Percentiles rank a stretch among this genome's conserved stretches.
Conservation (phyloP, 495 filamentous ascomycete genomes). For the Aspergillus incahuasiensis region DNA sequence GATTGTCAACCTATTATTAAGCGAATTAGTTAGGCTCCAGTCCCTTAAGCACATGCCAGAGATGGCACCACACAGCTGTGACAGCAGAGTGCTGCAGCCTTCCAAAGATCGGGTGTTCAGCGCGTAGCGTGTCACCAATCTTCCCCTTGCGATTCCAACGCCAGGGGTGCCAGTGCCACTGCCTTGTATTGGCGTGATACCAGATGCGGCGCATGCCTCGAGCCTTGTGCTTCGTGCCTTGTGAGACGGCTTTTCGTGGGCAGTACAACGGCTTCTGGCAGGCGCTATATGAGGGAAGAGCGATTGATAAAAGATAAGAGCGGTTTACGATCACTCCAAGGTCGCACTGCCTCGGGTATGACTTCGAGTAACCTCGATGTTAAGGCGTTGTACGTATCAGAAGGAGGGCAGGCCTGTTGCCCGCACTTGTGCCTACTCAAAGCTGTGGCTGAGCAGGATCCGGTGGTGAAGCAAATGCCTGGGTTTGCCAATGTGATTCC, state of each 20-base stretch:
- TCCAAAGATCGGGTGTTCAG: constrained; percentile 8
- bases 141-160: not conserved
- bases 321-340: not conserved
- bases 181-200: not conserved
- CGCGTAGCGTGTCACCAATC: constrained; percentile 5
- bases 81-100: not conserved
- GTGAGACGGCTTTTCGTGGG: not conserved
- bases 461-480: not conserved
- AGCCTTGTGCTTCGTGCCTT: not conserved
- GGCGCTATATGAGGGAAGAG: not conserved
- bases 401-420: not conserved
- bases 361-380: not conserved
- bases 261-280: constrained; percentile 1
- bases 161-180: not conserved
- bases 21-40: not conserved
- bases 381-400: not conserved
- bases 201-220: constrained; percentile 10
- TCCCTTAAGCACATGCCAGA: constrained; percentile 2
- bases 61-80: not conserved
- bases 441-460: not conserved
- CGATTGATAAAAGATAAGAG: constrained; percentile 10
- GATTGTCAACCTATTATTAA: too few relatives aligned
- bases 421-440: not conserved
- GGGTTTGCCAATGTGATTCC: not conserved
- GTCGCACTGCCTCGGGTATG: not conserved